Evolutionary conservation across 768 basidiomycete species (phyloP), one percentile per base, ranked within the genome.

Genomic region (Rhizopogon salebrosus): DNA sequence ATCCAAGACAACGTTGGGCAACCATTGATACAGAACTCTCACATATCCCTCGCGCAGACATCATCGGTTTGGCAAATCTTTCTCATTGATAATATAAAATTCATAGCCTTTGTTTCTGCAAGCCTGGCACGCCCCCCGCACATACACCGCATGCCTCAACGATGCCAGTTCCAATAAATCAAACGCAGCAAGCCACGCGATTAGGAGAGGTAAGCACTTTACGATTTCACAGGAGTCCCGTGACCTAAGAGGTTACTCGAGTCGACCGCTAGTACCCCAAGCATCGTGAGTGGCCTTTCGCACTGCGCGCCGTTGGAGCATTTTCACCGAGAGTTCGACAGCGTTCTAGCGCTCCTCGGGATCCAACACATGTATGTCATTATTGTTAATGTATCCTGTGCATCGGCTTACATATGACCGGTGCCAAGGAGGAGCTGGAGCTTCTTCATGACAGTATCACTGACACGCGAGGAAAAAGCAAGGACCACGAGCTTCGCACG

Each of bases 401-500:
- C 6, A 11, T 14, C 1, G 40, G 24, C 50, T 51, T 10, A 51
- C 34, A 49, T 31, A 14, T 45, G 27, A 23, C 7, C 10, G 8
- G 14, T 18, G 20, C 43, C 35, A 49, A 68, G 67, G 67, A 69
- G 5, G 70, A 71, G 39, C 62, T 72, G 1, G 56, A 57, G 2
- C 68, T 71, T 6, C 60, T 71, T 13, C 65, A 68, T 16, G 65
- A 70, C 23, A 42, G 40, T 10, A 10, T 52, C 2, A 54, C 45
- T 26, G 61, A 62, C 31, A 9, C 49, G 3, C 56, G 60, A 5
- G 63, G 61, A 2, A 57, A 65, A 3, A 69, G 64, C 22, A 65
- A 56, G 16, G 70, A 70, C 6, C 68, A 69, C 2, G 68, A 69
- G 3, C 53, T 70, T 2, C 55, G 57, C 11, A 82, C 80, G 0